phyloP scores from a whole-genome alignment of 257 asterid genomes.

The Solanum chilense region DNA sequence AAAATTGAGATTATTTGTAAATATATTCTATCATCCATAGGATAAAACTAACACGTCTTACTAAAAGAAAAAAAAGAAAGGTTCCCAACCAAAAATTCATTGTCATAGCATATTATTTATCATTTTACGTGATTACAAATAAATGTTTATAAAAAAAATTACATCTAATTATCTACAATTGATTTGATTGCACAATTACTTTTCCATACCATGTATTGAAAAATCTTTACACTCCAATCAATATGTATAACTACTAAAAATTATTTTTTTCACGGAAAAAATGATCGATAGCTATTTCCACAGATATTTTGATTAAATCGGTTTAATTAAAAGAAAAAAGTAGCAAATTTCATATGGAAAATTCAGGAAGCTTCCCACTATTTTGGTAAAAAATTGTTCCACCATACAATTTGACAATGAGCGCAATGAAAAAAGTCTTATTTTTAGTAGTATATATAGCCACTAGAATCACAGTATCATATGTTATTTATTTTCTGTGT shows the following conservation, averaged over 20 bases:
- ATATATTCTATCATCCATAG: not conserved
- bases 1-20: not conserved
- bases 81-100: not conserved
- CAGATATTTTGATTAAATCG: no score
- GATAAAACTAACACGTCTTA: not conserved
- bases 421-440: not conserved
- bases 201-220: not conserved
- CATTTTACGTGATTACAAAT: not conserved
- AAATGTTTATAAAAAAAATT: no score
- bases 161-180: not conserved
- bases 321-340: no score
- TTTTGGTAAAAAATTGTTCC: not conserved
- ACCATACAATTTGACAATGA: not conserved
- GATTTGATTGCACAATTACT: not conserved
- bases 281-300: no score
- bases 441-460: not conserved
- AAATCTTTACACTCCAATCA: not conserved
- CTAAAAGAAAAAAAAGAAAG: not conserved
- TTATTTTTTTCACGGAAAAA: not conserved
- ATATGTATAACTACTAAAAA: not conserved
- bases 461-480: not conserved
- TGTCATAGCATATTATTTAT: not conserved
- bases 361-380: no score
- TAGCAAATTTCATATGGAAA: not conserved
- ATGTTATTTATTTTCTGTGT: not conserved